Conservation (phyloP, 768 basidiomycete species). For the Leucocoprinus leucothites region DNA sequence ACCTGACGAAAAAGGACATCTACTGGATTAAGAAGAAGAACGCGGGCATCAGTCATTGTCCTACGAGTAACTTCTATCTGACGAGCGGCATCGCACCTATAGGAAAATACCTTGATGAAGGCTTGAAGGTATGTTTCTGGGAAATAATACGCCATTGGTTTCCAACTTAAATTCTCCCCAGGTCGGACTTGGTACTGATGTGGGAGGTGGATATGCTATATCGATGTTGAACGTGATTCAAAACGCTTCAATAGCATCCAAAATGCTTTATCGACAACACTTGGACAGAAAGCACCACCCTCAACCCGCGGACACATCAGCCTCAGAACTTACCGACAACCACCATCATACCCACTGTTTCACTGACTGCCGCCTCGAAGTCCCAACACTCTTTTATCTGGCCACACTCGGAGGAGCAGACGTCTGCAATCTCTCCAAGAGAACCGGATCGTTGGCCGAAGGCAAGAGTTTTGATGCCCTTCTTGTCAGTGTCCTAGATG, state of each 20-base stretch:
- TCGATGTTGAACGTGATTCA: conserved; percentile 78
- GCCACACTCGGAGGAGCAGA: conserved; percentile 91
- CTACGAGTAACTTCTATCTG: conserved; percentile 90
- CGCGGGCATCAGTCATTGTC: conserved; percentile 89
- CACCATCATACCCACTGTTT: no score
- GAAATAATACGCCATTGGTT: not conserved
- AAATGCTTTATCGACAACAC: conserved; percentile 57
- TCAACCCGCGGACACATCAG: no score
- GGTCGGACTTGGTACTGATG: conserved; percentile 93
- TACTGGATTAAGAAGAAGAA: conserved; percentile 58
- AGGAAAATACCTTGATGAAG: conserved; percentile 74
- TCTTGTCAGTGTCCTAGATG: conserved; percentile 55
- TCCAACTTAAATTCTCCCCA: conserved; percentile 23
- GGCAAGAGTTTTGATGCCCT: conserved; percentile 94
- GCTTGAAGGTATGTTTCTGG: conserved; percentile 66
- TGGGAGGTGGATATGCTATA: conserved; percentile 81
- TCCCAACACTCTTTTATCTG: conserved; percentile 80
- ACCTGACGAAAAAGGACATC: conserved; percentile 72
- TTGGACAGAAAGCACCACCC: not conserved
- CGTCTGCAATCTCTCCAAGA: conserved; percentile 67
- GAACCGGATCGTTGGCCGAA: conserved; percentile 69
- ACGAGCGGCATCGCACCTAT: conserved; percentile 82
- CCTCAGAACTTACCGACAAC: no score
- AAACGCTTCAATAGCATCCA: conserved; percentile 77
- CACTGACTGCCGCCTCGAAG: conserved; percentile 58